Percentiles rank a stretch among this genome's conserved stretches.
Evolutionary conservation across 345 rosid species (phyloP).

Genomic region (Angophora floribunda): DNA sequence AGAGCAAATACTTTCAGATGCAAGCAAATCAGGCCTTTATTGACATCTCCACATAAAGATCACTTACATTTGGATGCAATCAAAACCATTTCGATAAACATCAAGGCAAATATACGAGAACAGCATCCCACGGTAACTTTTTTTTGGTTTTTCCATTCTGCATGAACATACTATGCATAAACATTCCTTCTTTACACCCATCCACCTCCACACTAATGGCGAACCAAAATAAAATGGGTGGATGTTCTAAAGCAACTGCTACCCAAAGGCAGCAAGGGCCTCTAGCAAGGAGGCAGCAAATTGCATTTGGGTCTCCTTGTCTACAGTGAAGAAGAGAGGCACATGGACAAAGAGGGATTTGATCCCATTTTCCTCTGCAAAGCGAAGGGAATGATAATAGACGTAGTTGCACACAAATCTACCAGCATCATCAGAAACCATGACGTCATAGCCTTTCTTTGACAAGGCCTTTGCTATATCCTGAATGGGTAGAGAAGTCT

Average conservation of each 20-base stretch:
- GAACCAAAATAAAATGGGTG: not conserved
- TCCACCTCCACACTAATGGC: not conserved
- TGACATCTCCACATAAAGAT: not conserved
- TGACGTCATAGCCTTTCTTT: conserved; percentile 59
- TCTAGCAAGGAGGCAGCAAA: conserved; percentile 84
- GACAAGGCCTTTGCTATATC: conserved; percentile 2
- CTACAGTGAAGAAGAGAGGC: conserved; percentile 84
- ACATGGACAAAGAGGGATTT: conserved; percentile 89
- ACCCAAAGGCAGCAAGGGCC: conserved; percentile 58
- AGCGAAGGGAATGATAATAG: conserved; percentile 88
- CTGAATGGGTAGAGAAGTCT: conserved; percentile 11
- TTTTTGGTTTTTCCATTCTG: not conserved
- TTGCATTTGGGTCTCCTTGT: conserved; percentile 90
- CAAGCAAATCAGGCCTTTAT: not conserved
- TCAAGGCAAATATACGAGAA: not conserved
- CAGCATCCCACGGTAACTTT: not conserved
- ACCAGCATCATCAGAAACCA: conserved; percentile 85
- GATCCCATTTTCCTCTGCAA: conserved; percentile 71
- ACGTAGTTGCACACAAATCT: conserved; percentile 97
- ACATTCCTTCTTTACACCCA: not conserved
- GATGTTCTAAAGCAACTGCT: conserved; percentile 1
- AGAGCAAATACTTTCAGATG: not conserved
- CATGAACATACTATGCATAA: not conserved
- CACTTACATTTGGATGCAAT: not conserved
- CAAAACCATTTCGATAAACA: not conserved